phyloP scores from a whole-genome alignment of 345 rosid genomes.

The Capsella bursapastoris region DNA sequence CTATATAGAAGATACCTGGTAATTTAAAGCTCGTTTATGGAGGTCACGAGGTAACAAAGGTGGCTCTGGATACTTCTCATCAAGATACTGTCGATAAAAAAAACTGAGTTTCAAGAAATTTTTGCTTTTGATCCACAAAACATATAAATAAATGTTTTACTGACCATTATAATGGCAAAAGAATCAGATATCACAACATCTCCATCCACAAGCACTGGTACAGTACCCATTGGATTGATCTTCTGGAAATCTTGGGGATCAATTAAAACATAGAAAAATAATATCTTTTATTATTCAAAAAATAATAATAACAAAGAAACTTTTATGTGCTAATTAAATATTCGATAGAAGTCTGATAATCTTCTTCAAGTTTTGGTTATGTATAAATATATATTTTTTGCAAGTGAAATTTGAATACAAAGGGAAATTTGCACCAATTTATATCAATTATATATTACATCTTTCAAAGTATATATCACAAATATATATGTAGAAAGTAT shows the following conservation, averaged over 20 bases:
- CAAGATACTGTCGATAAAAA: slow-evolving; percentile 60
- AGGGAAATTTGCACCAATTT: too few relatives aligned
- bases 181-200: slow-evolving; percentile 75
- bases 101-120: neutral
- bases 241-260: slow-evolving; percentile 55
- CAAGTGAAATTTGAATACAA: too few relatives aligned
- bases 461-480: too few relatives aligned
- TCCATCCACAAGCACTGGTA: slow-evolving; percentile 79
- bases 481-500: too few relatives aligned
- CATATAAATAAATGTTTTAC: neutral
- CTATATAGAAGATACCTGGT: slow-evolving; percentile 52
- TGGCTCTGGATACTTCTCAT: slow-evolving; percentile 75
- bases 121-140: neutral
- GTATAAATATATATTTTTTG: too few relatives aligned
- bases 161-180: slow-evolving; percentile 61
- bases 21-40: slow-evolving; percentile 61
- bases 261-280: neutral
- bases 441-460: too few relatives aligned
- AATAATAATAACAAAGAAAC: too few relatives aligned
- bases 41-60: slow-evolving; percentile 69
- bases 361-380: too few relatives aligned
- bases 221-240: slow-evolving; percentile 77
- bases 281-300: too few relatives aligned
- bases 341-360: too few relatives aligned
- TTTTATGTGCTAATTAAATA: too few relatives aligned